These are phyloP conservation scores for Tetrastigma voinierianum DNA, from an alignment of 164 flowering plant species.

Conservation along the genomic window DNA sequence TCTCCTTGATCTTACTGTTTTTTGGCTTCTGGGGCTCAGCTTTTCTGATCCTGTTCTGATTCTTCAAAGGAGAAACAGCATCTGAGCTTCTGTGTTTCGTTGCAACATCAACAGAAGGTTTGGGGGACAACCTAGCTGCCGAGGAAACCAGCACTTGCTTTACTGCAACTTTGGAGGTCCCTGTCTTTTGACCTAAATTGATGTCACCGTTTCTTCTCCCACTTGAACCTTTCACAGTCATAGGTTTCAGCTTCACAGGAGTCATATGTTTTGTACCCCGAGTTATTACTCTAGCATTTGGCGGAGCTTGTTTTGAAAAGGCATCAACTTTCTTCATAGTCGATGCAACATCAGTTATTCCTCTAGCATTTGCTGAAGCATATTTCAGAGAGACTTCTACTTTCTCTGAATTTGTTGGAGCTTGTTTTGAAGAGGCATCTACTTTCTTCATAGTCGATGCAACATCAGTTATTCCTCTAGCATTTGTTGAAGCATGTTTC, in stretches of 20 bases:
- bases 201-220: constrained; percentile 1
- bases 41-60: constrained; percentile 19
- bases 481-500: constrained; percentile 6
- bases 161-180: constrained; percentile 21
- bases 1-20: constrained; percentile 23
- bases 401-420: constrained; percentile 19
- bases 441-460: too few relatives aligned
- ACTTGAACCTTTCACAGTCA: constrained; percentile 3
- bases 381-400: constrained; percentile 13
- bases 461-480: constrained; percentile 8
- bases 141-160: constrained; percentile 23
- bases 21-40: constrained; percentile 11
- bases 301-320: constrained; percentile 9
- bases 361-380: constrained; percentile 13
- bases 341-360: background rate
- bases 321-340: background rate
- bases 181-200: constrained; percentile 6
- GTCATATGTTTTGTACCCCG: constrained; percentile 6
- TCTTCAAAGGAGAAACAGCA: constrained; percentile 24
- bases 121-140: constrained; percentile 27
- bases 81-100: constrained; percentile 21
- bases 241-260: constrained; percentile 27
- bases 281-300: constrained; percentile 7
- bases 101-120: constrained; percentile 9
- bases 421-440: constrained; percentile 7